Base-by-base conservation (phyloP, 192 early-diverging fungal genomes). In the Backusella luteola region DNA sequence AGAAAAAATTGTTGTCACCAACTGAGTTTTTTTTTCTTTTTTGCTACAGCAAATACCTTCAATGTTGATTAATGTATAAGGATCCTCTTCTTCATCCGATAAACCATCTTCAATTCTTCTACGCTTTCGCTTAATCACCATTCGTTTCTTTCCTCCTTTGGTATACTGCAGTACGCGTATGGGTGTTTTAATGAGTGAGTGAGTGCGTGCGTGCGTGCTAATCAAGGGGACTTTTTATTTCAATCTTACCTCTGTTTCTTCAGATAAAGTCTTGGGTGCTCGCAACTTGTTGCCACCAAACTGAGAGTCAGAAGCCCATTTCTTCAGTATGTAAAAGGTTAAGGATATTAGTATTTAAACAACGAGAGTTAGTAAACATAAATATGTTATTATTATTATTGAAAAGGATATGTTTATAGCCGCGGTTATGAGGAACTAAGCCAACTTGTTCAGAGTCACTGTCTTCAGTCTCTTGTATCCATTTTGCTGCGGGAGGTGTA, bases 61-160 rank as follows among this genome's bases (percentile, higher is more conserved):
- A 59, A 92, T 85, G 63, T 89, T 89, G 76, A 92, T 86, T 15
- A 85, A 83, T 23, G 86, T 88, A 76, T 92, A 92, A 1, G 91
- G 90, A 71, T 89, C 86, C 46, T 87, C 86, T 73, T 87, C 78
- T 17, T 88, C 84, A 41, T 87, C 89, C 49, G 79, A 76, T 77
- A 84, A 35, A 36, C 79, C 59, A 71, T 78, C 76, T 71, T 82
- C 66, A 17, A 72, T n/a, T 53, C 26, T 70, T 44, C 73, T 44
- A 21, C 73, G 59, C 66, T 78, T 77, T 23, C 79, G 69, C 15
- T 87, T 80, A 32, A 87, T 81, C 12, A 75, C 74, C 12, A 77
- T 81, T 39, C 83, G 73, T 29, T 80, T 82, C 75, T 83, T 85
- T 46, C 75, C 80, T 44, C 68, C 76, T 67, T 78, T 85, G 69